Conservation (phyloP, 805 yeast species). For the Candida methanosorbosa region DNA sequence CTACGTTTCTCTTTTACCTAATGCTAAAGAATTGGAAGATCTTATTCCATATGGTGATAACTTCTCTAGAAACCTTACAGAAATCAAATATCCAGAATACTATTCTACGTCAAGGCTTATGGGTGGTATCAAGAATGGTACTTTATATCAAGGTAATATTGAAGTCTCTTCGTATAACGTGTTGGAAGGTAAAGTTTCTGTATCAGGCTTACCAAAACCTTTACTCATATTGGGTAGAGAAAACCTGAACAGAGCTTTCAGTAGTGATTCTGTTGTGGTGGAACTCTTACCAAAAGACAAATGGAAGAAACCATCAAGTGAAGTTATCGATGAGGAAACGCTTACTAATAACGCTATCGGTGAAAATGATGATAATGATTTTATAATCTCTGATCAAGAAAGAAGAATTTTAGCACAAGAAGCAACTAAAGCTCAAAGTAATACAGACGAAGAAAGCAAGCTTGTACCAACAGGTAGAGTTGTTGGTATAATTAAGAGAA, state of each 20-base stretch:
- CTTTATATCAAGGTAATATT: slow-evolving; percentile 78
- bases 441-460: slow-evolving; percentile 29
- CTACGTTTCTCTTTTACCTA: slow-evolving; percentile 65
- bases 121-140: slow-evolving; percentile 87
- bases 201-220: slow-evolving; percentile 71
- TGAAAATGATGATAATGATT: slow-evolving; percentile 38
- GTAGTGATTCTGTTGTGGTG: slow-evolving; percentile 85
- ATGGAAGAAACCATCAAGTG: slow-evolving; percentile 82
- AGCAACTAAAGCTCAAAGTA: slow-evolving; percentile 53
- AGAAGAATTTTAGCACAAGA: slow-evolving; percentile 68
- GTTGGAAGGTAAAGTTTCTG: slow-evolving; percentile 75
- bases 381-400: slow-evolving; percentile 56
- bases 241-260: slow-evolving; percentile 82
- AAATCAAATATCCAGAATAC: slow-evolving; percentile 65
- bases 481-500: slow-evolving; percentile 80
- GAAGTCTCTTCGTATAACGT: slow-evolving; percentile 79
- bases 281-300: slow-evolving; percentile 77
- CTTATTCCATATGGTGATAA: slow-evolving; percentile 52
- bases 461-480: slow-evolving; percentile 90
- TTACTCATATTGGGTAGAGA: slow-evolving; percentile 75
- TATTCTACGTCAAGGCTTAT: slow-evolving; percentile 72
- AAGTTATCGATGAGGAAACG: slow-evolving; percentile 68
- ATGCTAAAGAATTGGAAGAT: slow-evolving; percentile 68
- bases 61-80: slow-evolving; percentile 31
- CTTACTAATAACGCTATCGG: slow-evolving; percentile 53